Percentiles rank a stretch among this genome's conserved stretches.
Evolutionary conservation across 2,329 filamentous ascomycete genomes (phyloP).

Genomic region (Diaporthe capsici): DNA sequence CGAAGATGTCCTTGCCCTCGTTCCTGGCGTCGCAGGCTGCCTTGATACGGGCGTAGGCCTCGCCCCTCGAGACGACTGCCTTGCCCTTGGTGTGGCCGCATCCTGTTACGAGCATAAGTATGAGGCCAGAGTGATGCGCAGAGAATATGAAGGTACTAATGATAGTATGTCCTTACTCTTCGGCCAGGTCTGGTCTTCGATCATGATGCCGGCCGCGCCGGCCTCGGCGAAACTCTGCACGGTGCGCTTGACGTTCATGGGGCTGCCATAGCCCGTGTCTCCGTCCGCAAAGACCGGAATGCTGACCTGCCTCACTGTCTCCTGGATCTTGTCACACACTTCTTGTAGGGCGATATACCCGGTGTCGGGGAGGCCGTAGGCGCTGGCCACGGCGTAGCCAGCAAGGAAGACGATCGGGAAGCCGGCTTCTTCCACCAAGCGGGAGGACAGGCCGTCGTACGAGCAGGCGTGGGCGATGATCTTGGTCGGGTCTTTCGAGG

Average conservation of each 20-base stretch:
- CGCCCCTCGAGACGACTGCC: constrained; percentile 58
- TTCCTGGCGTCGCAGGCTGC: constrained; percentile 59
- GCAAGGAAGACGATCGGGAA: constrained; percentile 61
- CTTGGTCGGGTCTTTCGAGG: constrained; percentile 56
- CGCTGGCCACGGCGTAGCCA: constrained; percentile 57
- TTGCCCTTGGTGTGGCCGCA: constrained; percentile 59
- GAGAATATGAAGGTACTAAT: too few relatives aligned
- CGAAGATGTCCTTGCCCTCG: constrained; percentile 57
- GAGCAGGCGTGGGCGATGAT: constrained; percentile 59
- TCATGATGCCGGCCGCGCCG: constrained; percentile 56
- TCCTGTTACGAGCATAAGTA: background rate
- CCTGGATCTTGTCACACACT: constrained; percentile 59
- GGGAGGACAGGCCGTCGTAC: constrained; percentile 60
- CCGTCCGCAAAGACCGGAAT: constrained; percentile 61
- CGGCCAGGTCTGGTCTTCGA: constrained; percentile 65
- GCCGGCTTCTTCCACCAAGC: constrained; percentile 60
- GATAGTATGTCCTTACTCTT: constrained; percentile 53
- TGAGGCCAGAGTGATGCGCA: background rate
- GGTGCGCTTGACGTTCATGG: constrained; percentile 62
- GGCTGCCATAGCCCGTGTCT: constrained; percentile 63
- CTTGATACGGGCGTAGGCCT: constrained; percentile 61
- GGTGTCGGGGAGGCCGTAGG: constrained; percentile 60
- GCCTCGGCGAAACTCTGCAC: constrained; percentile 60
- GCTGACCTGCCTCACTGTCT: constrained; percentile 46
- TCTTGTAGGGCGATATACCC: constrained; percentile 64